Conservation (phyloP, 805 yeast genomes). For the Candida hispaniensis region DNA sequence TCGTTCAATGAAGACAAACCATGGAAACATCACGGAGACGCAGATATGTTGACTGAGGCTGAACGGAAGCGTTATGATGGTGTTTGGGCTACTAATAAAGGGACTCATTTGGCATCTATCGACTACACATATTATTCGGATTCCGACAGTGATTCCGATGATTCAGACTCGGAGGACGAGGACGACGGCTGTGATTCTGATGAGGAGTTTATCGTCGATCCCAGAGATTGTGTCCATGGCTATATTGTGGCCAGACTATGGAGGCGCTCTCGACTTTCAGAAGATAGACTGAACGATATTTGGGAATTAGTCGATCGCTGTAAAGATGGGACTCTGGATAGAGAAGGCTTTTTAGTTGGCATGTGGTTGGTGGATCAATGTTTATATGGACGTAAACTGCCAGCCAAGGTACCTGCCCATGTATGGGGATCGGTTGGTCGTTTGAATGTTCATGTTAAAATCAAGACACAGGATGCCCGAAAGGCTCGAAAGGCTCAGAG, state of each 20-base stretch:
- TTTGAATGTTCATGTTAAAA: slow-evolving; percentile 31
- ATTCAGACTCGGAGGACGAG: slow-evolving; percentile 19
- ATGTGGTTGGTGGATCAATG: slow-evolving; percentile 98
- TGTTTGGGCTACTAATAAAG: slow-evolving; percentile 84
- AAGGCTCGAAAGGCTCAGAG: slow-evolving; percentile 16
- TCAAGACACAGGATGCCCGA: slow-evolving; percentile 22
- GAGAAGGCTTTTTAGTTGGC: slow-evolving; percentile 84
- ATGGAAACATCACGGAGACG: slow-evolving; percentile 75
- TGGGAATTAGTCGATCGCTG: slow-evolving; percentile 54
- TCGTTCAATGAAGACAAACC: slow-evolving; percentile 81
- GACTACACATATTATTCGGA: slow-evolving; percentile 19
- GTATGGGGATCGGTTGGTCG: slow-evolving; percentile 71
- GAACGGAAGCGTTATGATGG: slow-evolving; percentile 90
- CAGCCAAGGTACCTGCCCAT: slow-evolving; percentile 50
- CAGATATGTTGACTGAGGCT: slow-evolving; percentile 34
- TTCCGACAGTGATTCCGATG: slow-evolving; percentile 21
- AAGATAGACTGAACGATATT: slow-evolving; percentile 46
- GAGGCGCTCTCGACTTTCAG: slow-evolving; percentile 64
- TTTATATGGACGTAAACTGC: slow-evolving; percentile 83
- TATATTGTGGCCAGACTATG: slow-evolving; percentile 68
- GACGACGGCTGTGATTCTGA: slow-evolving; percentile 13
- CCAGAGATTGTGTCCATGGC: slow-evolving; percentile 38
- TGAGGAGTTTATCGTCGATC: slow-evolving; percentile 28
- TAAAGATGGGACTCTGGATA: slow-evolving; percentile 61
- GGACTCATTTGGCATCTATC: slow-evolving; percentile 29